Conservation (phyloP, 139 green algal genomes). For the Tetraselmis chui region DNA sequence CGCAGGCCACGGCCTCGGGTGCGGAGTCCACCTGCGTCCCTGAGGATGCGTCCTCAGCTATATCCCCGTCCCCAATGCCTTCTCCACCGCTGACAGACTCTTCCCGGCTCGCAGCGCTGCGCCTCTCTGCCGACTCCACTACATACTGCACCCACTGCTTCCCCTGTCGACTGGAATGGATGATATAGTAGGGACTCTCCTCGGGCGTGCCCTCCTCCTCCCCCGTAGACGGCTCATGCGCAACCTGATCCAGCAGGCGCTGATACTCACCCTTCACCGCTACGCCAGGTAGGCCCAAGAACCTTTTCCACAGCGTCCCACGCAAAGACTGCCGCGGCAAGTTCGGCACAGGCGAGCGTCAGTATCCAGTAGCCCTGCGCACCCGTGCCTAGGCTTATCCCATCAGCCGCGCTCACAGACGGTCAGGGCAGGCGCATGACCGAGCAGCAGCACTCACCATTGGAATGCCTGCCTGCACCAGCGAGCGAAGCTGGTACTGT, state of each 20-base stretch:
- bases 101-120: background rate
- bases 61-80: too few species aligned
- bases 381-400: too few species aligned
- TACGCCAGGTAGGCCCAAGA: conserved; percentile 38
- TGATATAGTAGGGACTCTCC: background rate
- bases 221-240: background rate
- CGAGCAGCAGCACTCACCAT: conserved; percentile 10
- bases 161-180: background rate
- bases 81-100: too few species aligned
- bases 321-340: conserved; percentile 20
- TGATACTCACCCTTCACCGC: conserved; percentile 38
- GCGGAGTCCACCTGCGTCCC: too few species aligned
- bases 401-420: too few species aligned
- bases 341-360: too few species aligned
- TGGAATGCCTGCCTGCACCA: conserved; percentile 49
- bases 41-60: too few species aligned
- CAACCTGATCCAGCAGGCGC: conserved; percentile 32
- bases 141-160: background rate
- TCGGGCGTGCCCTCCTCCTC: background rate
- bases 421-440: background rate
- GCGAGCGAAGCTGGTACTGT: conserved; percentile 29
- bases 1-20: too few species aligned
- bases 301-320: conserved; percentile 45
- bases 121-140: background rate
- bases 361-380: too few species aligned